Evolutionary conservation across 2,329 filamentous ascomycete genomes (phyloP).

Genomic region (Penicillium thymicola): DNA sequence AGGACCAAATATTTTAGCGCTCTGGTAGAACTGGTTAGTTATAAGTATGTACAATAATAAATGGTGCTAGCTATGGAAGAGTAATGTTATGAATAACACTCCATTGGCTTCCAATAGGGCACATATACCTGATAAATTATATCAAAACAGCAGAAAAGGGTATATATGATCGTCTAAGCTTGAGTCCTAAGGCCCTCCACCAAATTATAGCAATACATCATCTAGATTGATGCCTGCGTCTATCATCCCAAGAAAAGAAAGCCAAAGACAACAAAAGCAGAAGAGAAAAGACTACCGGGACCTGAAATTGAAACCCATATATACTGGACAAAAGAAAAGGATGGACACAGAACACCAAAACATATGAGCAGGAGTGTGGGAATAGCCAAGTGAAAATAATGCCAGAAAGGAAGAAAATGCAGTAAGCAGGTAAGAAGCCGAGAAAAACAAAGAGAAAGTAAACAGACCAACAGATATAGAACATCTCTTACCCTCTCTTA

Average conservation of each 20-base stretch:
- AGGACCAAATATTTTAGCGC: too few relatives aligned
- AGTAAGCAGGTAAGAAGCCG: neutral
- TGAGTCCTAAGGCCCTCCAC: neutral
- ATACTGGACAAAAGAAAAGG: conserved; percentile 21
- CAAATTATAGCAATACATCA: neutral
- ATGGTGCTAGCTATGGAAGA: too few relatives aligned
- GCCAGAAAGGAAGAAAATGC: conserved; percentile 5
- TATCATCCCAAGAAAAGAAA: neutral
- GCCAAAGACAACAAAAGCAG: conserved; percentile 2
- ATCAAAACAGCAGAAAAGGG: neutral
- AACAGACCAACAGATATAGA: neutral
- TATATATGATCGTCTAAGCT: too few relatives aligned
- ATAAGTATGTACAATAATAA: too few relatives aligned
- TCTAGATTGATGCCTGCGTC: neutral
- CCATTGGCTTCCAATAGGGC: neutral
- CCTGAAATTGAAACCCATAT: conserved; percentile 26
- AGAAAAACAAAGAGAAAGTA: neutral
- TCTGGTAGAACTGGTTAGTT: too few relatives aligned
- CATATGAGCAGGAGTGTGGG: neutral
- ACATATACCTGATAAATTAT: too few relatives aligned
- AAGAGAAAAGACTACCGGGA: conserved; percentile 10
- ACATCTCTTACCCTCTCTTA: conserved; percentile 9
- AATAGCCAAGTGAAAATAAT: neutral
- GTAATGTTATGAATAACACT: too few relatives aligned
- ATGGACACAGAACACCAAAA: neutral